phyloP scores from a whole-genome alignment of 768 basidiomycete genomes.

The Phanerochaete carnosa region DNA sequence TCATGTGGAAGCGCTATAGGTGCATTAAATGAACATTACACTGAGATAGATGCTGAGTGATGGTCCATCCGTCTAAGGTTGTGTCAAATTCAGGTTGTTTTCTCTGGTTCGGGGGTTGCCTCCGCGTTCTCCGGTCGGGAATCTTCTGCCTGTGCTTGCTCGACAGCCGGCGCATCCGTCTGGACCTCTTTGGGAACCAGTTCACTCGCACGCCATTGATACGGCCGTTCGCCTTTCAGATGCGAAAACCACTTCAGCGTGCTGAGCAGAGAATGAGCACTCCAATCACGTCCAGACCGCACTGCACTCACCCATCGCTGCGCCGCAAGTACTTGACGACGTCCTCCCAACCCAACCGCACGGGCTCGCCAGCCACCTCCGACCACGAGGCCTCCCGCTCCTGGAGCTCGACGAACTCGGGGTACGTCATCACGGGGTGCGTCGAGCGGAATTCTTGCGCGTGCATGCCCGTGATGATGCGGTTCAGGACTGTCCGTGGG shows the following conservation, averaged over 20 bases:
- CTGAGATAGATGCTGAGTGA: too few species aligned
- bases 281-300: background rate
- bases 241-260: background rate
- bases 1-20: too few species aligned
- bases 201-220: background rate
- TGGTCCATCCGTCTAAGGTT: too few species aligned
- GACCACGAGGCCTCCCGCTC: slow-evolving; percentile 57
- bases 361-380: background rate
- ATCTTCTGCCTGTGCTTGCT: too few species aligned
- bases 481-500: slow-evolving; percentile 29
- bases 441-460: slow-evolving; percentile 45
- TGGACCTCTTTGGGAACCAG: too few species aligned
- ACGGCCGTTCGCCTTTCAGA: background rate
- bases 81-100: too few species aligned
- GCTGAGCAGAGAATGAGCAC: background rate
- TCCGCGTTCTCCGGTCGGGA: too few species aligned
- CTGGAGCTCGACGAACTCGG: slow-evolving; percentile 75
- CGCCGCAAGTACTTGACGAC: background rate
- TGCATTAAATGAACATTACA: too few species aligned
- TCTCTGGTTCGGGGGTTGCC: too few species aligned
- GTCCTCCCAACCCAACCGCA: background rate
- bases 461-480: slow-evolving; percentile 33
- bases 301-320: background rate
- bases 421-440: slow-evolving; percentile 54
- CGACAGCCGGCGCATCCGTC: too few species aligned